Percentiles rank a stretch among this genome's conserved stretches.
These are phyloP conservation scores for Periconia sp. DNA, from an alignment of 2,329 filamentous ascomycete genomes.

Conservation along the genomic window DNA sequence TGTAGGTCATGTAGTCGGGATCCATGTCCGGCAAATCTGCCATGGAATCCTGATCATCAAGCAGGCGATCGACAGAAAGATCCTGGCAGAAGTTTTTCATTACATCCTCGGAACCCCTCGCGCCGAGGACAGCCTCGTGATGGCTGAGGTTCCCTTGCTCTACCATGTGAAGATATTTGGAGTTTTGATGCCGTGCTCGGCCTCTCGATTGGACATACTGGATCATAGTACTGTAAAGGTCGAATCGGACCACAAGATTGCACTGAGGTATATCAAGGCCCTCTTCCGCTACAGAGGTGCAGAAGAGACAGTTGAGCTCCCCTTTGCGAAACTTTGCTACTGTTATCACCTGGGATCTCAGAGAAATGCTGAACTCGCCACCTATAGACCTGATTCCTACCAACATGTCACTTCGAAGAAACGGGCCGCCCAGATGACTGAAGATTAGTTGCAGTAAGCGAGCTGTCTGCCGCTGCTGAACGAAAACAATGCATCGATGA, in stretches of 20 bases:
- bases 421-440: slow-evolving; percentile 56
- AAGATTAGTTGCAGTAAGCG: slow-evolving; percentile 72
- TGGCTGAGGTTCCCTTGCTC: slow-evolving; percentile 70
- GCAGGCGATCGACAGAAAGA: slow-evolving; percentile 72
- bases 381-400: slow-evolving; percentile 60
- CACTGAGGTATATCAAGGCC: slow-evolving; percentile 68
- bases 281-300: slow-evolving; percentile 67
- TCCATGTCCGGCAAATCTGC: slow-evolving; percentile 49
- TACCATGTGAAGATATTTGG: slow-evolving; percentile 82
- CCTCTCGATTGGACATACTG: slow-evolving; percentile 94
- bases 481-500: slow-evolving; percentile 83
- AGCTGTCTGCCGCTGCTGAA: slow-evolving; percentile 76
- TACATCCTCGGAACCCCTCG: slow-evolving; percentile 58
- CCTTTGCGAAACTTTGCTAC: slow-evolving; percentile 66
- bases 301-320: slow-evolving; percentile 62
- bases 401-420: slow-evolving; percentile 64
- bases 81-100: slow-evolving; percentile 76
- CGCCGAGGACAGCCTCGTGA: slow-evolving; percentile 57
- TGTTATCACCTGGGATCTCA: slow-evolving; percentile 72
- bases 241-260: slow-evolving; percentile 73
- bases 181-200: slow-evolving; percentile 75
- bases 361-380: slow-evolving; percentile 65
- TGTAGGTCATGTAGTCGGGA: slow-evolving; percentile 57
- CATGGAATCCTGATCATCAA: slow-evolving; percentile 57
- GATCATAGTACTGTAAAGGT: slow-evolving; percentile 86